Percentiles rank a stretch among this genome's conserved stretches.
Conservation (phyloP, 768 basidiomycete species). For the Lactifluus piperatus region DNA sequence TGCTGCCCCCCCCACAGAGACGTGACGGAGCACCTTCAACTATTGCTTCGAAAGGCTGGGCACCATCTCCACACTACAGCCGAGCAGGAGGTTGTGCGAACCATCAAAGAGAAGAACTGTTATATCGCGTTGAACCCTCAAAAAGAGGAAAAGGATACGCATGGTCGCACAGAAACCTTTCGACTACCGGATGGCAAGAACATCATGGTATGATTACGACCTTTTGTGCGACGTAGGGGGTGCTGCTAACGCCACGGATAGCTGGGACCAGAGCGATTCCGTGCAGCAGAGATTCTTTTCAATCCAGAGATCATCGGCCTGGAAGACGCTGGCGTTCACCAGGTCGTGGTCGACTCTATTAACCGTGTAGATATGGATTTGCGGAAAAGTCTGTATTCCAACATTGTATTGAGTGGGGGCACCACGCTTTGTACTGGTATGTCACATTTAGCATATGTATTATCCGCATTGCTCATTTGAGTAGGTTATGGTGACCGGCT, state of each 20-base stretch:
- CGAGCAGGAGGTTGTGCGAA: conserved; percentile 92
- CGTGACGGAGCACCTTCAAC: conserved; percentile 92
- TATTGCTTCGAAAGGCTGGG: conserved; percentile 88
- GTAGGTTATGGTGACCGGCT: conserved; percentile 95
- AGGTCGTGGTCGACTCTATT: conserved; percentile 98
- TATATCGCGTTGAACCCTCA: conserved; percentile 88
- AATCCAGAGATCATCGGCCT: conserved; percentile 95
- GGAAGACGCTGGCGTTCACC: conserved; percentile 95
- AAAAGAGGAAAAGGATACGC: conserved; percentile 91
- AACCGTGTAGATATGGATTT: conserved; percentile 94
- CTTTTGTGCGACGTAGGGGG: conserved; percentile 2
- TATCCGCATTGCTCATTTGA: conserved; percentile 20
- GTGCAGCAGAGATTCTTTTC: conserved; percentile 95
- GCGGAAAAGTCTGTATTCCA: conserved; percentile 89
- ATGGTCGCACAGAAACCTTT: conserved; percentile 78
- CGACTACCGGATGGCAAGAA: conserved; percentile 91
- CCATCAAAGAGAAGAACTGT: conserved; percentile 97
- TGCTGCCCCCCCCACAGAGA: conserved; percentile 45
- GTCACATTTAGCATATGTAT: conserved; percentile 18
- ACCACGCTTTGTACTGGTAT: conserved; percentile 90
- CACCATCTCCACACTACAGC: conserved; percentile 95
- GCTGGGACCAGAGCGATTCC: conserved; percentile 93
- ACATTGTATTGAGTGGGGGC: conserved; percentile 94
- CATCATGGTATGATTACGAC: conserved; percentile 38
- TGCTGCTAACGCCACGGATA: conserved; percentile 27